A percentile compares a stretch with the other conserved stretches of the same genome.
Evolutionary conservation across 164 flowering plant genomes (phyloP).

Genomic region (Aristolochia fimbriata): DNA sequence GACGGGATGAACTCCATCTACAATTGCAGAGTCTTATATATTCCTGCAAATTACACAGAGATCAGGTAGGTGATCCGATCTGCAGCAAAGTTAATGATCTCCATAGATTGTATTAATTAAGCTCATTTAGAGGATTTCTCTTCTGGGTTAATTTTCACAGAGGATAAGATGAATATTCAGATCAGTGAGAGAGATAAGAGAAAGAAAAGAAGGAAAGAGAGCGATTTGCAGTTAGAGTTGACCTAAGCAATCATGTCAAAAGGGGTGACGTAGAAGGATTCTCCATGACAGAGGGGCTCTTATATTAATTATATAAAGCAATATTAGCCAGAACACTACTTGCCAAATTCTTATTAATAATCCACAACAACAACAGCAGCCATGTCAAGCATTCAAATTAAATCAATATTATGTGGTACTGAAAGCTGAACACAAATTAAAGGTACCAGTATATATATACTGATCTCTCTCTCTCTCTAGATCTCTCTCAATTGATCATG

Average conservation of each 20-base stretch:
- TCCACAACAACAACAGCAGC: background rate
- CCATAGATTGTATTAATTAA: background rate
- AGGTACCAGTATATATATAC: background rate
- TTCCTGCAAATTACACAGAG: no score
- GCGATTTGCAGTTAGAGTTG: constrained; percentile 3
- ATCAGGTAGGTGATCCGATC: no score
- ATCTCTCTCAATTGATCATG: no score
- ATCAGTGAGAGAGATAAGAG: background rate
- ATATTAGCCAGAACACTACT: background rate
- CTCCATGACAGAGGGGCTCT: background rate
- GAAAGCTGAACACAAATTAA: background rate
- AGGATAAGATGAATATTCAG: no score
- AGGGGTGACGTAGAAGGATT: constrained; percentile 1
- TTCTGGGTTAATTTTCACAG: no score
- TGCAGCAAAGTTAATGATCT: background rate
- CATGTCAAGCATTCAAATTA: background rate
- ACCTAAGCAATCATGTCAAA: constrained; percentile 4
- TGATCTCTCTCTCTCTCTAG: no score
- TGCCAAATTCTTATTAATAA: background rate
- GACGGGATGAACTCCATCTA: no score
- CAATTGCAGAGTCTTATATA: no score
- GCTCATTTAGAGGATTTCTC: background rate
- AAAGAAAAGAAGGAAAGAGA: constrained; percentile 1
- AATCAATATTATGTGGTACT: no score
- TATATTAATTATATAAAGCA: background rate